These are phyloP conservation scores for Calcarisporium arbuscula DNA, from an alignment of 2,329 filamentous ascomycete species.

Conservation along the genomic window DNA sequence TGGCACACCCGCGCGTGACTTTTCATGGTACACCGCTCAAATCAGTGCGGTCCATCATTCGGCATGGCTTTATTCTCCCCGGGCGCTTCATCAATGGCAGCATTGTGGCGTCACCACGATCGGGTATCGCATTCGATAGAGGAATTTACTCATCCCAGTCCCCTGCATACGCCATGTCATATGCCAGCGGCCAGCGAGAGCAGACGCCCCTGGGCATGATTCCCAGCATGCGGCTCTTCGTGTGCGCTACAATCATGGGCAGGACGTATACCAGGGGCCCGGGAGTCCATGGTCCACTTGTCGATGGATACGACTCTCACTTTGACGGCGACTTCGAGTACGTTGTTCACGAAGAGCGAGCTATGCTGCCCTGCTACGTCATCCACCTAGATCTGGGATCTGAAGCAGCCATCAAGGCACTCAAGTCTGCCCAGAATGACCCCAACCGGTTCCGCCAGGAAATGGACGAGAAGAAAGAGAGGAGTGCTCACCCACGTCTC, in stretches of 20 bases:
- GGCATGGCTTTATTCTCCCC: constrained; percentile 35
- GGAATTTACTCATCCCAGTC: constrained; percentile 39
- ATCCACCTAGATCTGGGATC: constrained; percentile 36
- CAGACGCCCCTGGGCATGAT: constrained; percentile 22
- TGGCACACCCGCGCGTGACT: constrained; percentile 28
- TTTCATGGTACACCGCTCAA: constrained; percentile 33
- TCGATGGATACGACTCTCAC: constrained; percentile 28
- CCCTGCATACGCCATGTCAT: constrained; percentile 30
- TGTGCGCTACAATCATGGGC: constrained; percentile 41
- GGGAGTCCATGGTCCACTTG: constrained; percentile 14
- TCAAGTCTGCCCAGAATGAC: constrained; percentile 8
- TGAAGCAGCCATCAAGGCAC: constrained; percentile 21
- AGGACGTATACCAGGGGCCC: constrained; percentile 21
- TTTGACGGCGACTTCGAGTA: constrained; percentile 33
- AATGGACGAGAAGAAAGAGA: constrained; percentile 1
- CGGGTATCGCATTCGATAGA: constrained; percentile 31
- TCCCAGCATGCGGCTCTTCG: constrained; percentile 33
- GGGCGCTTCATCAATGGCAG: constrained; percentile 14
- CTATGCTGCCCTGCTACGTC: constrained; percentile 39
- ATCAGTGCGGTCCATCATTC: constrained; percentile 34
- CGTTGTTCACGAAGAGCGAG: constrained; percentile 34
- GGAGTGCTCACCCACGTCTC: constrained; percentile 4
- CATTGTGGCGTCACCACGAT: constrained; percentile 10
- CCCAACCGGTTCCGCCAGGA: constrained; percentile 6
- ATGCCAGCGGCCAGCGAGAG: constrained; percentile 21